Base-by-base conservation (phyloP, 768 basidiomycete species). In the Gloeostereum incarnatum region DNA sequence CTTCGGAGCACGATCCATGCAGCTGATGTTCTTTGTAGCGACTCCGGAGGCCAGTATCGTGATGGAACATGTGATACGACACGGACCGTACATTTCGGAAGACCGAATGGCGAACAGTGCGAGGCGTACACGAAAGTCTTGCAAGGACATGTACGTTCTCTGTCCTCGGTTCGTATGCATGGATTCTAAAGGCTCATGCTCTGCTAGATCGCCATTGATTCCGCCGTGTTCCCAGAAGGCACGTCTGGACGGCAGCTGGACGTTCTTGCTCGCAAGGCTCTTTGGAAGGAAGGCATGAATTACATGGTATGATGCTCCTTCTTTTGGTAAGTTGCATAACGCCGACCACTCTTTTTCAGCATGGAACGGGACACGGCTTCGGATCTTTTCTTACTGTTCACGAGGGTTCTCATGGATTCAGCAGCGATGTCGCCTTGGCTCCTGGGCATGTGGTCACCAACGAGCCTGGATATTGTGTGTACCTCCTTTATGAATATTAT, bases 61-160 rank as follows among this genome's bases (percentile, higher is more conserved):
- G 93, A 97, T 51, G 93, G 91, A 4, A 98, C 94, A 7, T 85
- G 81, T 58, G 81, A 88, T 52, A 86, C 81, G 18, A 84, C 82
- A 10, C 73, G 85, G 35, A 88, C 86, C 1, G 60, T 89, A 20
- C 86, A 90, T 61, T 88, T 93, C 52, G 90, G 91, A 29, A 73
- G 79, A n/a, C 86, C 87, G 5, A 78, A 81, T n/a, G 43, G 67
- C n/a, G 83, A 89, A 45, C 81, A 89, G 55, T 81, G 77, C 54
- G 84, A 92, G 47, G 91, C 94, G 1, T 99, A 80, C 59, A 99
- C 96, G 21, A 71, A 91, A 32, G 96, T 98, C 30, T 57, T 99
- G 41, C 96, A 99, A 61, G 94, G 93, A 6, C 96, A 99, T 63
- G 88, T 90, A 66, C 51, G 86, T 71, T 41, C 42, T 48, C 26